Evolutionary conservation across 2,329 filamentous ascomycete genomes (phyloP).

Genomic region (Colletotrichum abscissum): DNA sequence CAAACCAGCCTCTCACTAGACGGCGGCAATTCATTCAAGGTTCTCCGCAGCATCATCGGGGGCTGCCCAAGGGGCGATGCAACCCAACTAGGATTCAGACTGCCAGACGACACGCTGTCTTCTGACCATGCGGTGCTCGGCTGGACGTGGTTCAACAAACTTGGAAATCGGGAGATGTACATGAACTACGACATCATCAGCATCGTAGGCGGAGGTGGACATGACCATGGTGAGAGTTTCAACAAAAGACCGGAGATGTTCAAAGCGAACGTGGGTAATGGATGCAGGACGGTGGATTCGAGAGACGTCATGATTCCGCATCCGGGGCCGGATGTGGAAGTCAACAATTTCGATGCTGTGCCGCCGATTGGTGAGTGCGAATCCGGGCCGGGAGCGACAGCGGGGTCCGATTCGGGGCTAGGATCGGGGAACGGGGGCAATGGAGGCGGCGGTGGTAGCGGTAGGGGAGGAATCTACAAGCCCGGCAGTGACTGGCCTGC

Average conservation of each 20-base stretch:
- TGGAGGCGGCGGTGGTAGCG: not conserved
- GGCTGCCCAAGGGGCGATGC: constrained; percentile 45
- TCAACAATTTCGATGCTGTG: constrained; percentile 36
- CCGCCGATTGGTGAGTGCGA: constrained; percentile 14
- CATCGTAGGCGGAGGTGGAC: constrained; percentile 47
- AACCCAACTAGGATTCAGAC: constrained; percentile 61
- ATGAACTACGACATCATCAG: constrained; percentile 74
- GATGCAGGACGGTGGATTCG: constrained; percentile 62
- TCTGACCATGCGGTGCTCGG: constrained; percentile 64
- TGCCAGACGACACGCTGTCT: constrained; percentile 62
- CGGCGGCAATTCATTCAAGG: constrained; percentile 67
- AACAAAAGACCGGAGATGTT: constrained; percentile 72
- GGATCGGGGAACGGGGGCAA: not conserved
- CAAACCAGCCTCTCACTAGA: constrained; percentile 73
- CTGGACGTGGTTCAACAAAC: constrained; percentile 73
- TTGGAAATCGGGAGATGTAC: constrained; percentile 76
- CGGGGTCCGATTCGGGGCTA: not conserved
- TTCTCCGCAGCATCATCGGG: constrained; percentile 52
- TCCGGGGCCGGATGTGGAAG: constrained; percentile 48
- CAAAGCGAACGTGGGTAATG: constrained; percentile 70
- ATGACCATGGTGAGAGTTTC: constrained; percentile 1
- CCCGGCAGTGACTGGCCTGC: constrained; percentile 7
- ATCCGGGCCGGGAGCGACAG: not conserved
- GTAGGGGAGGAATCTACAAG: not conserved
- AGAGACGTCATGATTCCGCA: constrained; percentile 48